Conservation (phyloP, 1,139 yeast genomes). For the Saccharomyces hybrid region DNA sequence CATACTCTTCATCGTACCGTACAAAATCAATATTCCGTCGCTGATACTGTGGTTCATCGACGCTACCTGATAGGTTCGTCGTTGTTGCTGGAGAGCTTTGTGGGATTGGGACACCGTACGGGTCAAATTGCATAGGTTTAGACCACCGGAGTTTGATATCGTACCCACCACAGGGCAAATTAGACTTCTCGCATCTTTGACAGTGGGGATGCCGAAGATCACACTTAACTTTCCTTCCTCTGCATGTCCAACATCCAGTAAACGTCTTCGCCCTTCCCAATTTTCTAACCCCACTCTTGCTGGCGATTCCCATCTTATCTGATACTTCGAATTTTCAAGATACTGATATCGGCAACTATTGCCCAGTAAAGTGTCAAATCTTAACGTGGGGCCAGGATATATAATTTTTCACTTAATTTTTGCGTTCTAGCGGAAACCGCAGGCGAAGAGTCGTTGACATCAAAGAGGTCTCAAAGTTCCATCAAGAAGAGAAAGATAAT, state of each 20-base stretch:
- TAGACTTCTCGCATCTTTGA: conserved; percentile 45
- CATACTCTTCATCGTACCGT: conserved; percentile 55
- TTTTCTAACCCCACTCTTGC: conserved; percentile 3
- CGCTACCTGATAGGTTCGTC: conserved; percentile 3
- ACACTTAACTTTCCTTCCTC: conserved; percentile 53
- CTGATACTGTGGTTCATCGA: conserved; percentile 32
- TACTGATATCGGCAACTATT: not conserved
- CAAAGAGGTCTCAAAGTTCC: not conserved
- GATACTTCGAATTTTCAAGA: not conserved
- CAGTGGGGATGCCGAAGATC: conserved; percentile 50
- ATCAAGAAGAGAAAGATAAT: not conserved
- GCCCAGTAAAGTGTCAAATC: not conserved
- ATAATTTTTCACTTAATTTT: not conserved
- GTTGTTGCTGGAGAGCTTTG: conserved; percentile 25
- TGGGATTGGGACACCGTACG: conserved; percentile 31
- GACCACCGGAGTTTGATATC: conserved; percentile 79
- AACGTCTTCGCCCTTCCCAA: conserved; percentile 37
- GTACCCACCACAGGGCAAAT: conserved; percentile 71
- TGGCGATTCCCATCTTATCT: not conserved
- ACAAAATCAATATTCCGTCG: conserved; percentile 73
- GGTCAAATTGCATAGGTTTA: conserved; percentile 43
- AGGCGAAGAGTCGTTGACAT: not conserved
- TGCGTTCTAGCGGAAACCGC: not conserved
- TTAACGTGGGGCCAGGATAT: not conserved
- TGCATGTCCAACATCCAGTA: conserved; percentile 60